Evolutionary conservation across 2,329 filamentous ascomycete species (phyloP).

Genomic region (Penicillium sp.): DNA sequence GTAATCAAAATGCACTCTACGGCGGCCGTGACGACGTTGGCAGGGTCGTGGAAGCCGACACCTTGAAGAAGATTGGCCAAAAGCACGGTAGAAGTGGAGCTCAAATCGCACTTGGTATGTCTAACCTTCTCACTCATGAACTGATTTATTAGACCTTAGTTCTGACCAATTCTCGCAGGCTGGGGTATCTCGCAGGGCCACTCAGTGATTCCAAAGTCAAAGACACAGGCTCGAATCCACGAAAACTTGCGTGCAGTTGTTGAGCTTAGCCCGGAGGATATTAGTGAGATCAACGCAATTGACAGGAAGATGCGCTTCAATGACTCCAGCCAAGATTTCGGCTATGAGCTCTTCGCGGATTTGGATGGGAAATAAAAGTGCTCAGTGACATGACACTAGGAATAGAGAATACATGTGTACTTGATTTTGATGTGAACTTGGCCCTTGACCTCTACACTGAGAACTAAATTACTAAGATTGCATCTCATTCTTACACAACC

Average conservation of each 20-base stretch:
- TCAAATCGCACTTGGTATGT: slow-evolving; percentile 52
- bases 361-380: slow-evolving; percentile 54
- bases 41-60: slow-evolving; percentile 54
- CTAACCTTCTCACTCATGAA: not conserved
- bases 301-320: slow-evolving; percentile 66
- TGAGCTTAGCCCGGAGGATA: slow-evolving; percentile 58
- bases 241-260: slow-evolving; percentile 56
- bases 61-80: slow-evolving; percentile 52
- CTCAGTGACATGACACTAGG: no score
- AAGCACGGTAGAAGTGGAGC: slow-evolving; percentile 55
- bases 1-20: slow-evolving; percentile 56
- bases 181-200: slow-evolving; percentile 57
- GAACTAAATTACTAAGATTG: no score
- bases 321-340: slow-evolving; percentile 57
- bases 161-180: slow-evolving; percentile 32
- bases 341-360: slow-evolving; percentile 60
- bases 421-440: no score
- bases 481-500: no score
- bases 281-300: slow-evolving; percentile 56
- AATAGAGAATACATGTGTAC: no score
- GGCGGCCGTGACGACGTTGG: slow-evolving; percentile 42
- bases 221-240: slow-evolving; percentile 46
- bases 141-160: not conserved
- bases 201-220: slow-evolving; percentile 56
- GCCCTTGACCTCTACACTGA: no score